Percentiles rank a stretch among this genome's conserved stretches.
Evolutionary conservation across 163 green algal genomes (phyloP).

Genomic region (Coccomyxa subellipsoidea): DNA sequence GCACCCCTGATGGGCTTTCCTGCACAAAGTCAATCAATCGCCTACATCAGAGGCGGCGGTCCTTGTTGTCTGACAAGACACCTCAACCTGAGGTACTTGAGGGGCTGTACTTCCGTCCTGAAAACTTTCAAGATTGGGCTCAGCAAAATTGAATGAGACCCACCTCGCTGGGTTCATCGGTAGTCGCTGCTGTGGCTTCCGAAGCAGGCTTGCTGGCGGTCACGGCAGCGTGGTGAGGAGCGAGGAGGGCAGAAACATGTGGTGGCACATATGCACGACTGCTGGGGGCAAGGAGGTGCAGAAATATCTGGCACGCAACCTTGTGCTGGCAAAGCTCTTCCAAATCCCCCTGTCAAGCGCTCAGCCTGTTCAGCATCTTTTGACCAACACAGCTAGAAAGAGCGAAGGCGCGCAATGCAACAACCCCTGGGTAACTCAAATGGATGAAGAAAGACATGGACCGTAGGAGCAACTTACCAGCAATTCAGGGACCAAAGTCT

Average conservation of each 20-base stretch:
- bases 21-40: slow-evolving; percentile 22
- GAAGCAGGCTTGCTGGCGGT: neutral
- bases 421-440: too few species aligned
- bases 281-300: slow-evolving; percentile 74
- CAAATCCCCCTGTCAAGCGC: slow-evolving; percentile 13
- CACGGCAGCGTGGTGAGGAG: slow-evolving; percentile 10
- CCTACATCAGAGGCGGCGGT: too few species aligned
- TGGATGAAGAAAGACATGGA: too few species aligned
- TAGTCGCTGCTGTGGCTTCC: neutral
- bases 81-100: too few species aligned
- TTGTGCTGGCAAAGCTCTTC: slow-evolving; percentile 51
- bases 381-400: too few species aligned
- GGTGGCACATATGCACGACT: slow-evolving; percentile 65
- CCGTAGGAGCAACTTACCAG: slow-evolving; percentile 12
- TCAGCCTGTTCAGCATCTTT: too few species aligned
- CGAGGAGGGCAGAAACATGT: slow-evolving; percentile 43
- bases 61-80: too few species aligned
- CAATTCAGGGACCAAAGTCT: slow-evolving; percentile 70
- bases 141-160: neutral
- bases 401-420: too few species aligned
- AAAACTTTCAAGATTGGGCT: neutral
- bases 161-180: neutral
- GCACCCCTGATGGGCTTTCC: neutral
- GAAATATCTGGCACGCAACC: slow-evolving; percentile 55
- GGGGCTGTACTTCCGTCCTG: too few species aligned